Base-by-base conservation (phyloP, 2,329 filamentous ascomycete species). In the Alternaria atra region DNA sequence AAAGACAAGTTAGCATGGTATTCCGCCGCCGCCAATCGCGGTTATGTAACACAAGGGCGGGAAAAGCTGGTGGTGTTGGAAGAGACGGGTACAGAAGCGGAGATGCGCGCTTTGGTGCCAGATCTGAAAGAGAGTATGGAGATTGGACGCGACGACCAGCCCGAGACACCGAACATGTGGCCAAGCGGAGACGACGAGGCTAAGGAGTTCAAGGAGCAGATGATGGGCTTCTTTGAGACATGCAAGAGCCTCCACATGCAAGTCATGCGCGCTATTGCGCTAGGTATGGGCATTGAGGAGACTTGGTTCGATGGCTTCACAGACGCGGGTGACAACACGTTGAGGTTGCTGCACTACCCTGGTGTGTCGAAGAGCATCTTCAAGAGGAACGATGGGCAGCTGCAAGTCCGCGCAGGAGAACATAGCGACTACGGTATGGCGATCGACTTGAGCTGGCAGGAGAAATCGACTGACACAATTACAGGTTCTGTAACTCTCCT, bases 201-300 rank as follows among this genome's bases (percentile, higher is more conserved):
- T 4, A 81, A 85, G 44, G 76, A 81, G 2, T 96, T 96, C 82
- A 89, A 87, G 70, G 71, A 82, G n/a, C 85, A 84, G 17, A 97
- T 97, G 92, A 76, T 89, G 50, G 79, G 79, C 4, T 97, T 97
- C 78, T 91, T 90, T 68, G 84, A 84, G n/a, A 83, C 84, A 61
- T 96, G 93, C 79, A 91, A 93, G 76, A 76, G 80, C 13, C 77
- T 97, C 56, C 91, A 97, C 77, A 82, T 87, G 29, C 83, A 93
- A 65, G 86, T 97, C 20, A 96, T 97, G 92, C 84, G 90, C 5
- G 91, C 92, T 8, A 92, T 97, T 64, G 92, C 92, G 0, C 80
- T 94, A n/a, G 93, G 91, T 0, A 88, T 97, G 87, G 89, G 86
- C 0, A 81, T 95, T 15, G 85, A 89, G 0, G 85, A 89, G 71